Evolutionary conservation across 2,329 filamentous ascomycete species (phyloP), one percentile per base, ranked within the genome.

Genomic region (Fonsecaea erecta): DNA sequence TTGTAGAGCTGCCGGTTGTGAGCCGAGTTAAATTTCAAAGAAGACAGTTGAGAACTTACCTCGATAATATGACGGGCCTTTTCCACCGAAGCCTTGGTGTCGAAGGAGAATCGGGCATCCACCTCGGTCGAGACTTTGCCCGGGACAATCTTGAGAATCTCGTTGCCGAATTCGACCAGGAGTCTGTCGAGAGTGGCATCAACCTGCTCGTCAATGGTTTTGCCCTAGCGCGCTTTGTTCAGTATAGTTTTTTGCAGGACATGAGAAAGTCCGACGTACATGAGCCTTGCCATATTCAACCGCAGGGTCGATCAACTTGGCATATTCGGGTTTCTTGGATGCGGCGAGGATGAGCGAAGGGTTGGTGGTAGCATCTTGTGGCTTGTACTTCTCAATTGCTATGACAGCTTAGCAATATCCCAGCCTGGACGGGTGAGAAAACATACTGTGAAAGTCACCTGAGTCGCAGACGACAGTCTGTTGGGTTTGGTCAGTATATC

Each of bases 351-450:
- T 98, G 79, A 99, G 87, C 70, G 95, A 98, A 67, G 95, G 95
- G 89, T 99, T 99, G 85, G 95, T 99, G 80, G 95, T 99, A 77
- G 95, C 95, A 91, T 99, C 95, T 86, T 99, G 93, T 72, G 95
- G 95, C 89, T 97, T 96, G 89, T 99, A 99, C 86, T 98, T 97
- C 85, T 86, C 93, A 81, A 99, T 99, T 81, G 93, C 93, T 88
- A 83, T 79, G 73, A 81, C 80, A 51, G 46, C 59, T 65, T 56
- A 71, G 65, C 53, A 60, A 48, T 52, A 55, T 24, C 51, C 57
- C 65, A 59, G 66, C n/a, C 8, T 59, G 16, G 46, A 21, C 5
- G 11, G 32, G 24, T 9, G 14, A 21, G 14, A 2, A 12, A 32
- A 88, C 88, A 84, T 81, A 91, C 89, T 89, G 76, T 86, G 87